A percentile compares a stretch with the other conserved stretches of the same genome.
These are phyloP conservation scores for Loxodes magnus DNA, from an alignment of 73 alveolate species.

Conservation along the genomic window DNA sequence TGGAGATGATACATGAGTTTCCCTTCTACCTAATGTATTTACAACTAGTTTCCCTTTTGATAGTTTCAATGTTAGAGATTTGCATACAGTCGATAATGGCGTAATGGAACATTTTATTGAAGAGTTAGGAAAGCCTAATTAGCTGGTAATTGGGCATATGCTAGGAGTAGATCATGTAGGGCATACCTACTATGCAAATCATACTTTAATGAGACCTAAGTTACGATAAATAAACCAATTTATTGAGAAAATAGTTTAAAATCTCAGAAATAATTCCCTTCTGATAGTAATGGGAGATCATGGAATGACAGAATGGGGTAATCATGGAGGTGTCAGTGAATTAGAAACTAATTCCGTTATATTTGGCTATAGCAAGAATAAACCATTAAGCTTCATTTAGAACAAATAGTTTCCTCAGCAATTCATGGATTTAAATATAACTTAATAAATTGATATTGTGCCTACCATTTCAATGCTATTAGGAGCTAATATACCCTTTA, in stretches of 20 bases:
- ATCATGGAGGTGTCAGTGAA: slow-evolving; percentile 55
- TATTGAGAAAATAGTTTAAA: slow-evolving; percentile 15
- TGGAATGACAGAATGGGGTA: slow-evolving; percentile 67
- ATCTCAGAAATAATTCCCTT: slow-evolving; percentile 27
- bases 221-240: slow-evolving; percentile 27
- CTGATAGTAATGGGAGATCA: slow-evolving; percentile 57
- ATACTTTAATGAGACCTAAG: slow-evolving; percentile 28
- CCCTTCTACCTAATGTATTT: slow-evolving; percentile 27
- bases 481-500: slow-evolving; percentile 19
- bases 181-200: slow-evolving; percentile 34
- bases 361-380: slow-evolving; percentile 34
- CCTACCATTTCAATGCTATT: slow-evolving; percentile 19
- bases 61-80: slow-evolving; percentile 40
- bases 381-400: not conserved
- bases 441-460: slow-evolving; percentile 24
- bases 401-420: not conserved
- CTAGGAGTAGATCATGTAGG: slow-evolving; percentile 76
- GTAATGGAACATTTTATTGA: slow-evolving; percentile 14
- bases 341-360: slow-evolving; percentile 24
- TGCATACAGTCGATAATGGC: slow-evolving; percentile 39
- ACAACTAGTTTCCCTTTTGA: slow-evolving; percentile 27
- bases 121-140: slow-evolving; percentile 7
- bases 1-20: slow-evolving; percentile 66
- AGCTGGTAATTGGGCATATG: slow-evolving; percentile 37
- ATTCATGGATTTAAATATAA: not conserved